phyloP scores from a whole-genome alignment of 2,329 filamentous ascomycete genomes.

The Emmonsia crescens region DNA sequence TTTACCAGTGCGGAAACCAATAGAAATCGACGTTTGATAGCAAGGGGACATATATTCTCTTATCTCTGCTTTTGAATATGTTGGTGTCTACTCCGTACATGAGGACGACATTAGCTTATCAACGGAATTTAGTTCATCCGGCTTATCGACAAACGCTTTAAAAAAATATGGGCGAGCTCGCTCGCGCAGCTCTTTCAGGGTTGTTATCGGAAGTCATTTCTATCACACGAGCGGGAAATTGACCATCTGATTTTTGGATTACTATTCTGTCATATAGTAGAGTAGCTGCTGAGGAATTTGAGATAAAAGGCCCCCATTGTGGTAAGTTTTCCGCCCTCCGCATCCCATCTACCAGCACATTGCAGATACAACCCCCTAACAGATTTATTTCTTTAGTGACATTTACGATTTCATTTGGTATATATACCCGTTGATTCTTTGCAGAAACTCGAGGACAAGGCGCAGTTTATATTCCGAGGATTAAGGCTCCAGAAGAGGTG shows the following conservation, averaged over 20 bases:
- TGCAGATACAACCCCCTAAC: neutral
- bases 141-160: neutral
- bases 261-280: neutral
- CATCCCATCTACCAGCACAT: neutral
- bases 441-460: neutral
- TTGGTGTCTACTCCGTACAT: too few relatives aligned
- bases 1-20: neutral
- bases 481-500: neutral
- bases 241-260: neutral
- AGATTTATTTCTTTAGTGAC: neutral
- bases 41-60: neutral
- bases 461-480: neutral
- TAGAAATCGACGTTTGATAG: neutral
- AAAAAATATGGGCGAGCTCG: neutral
- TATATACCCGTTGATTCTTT: neutral
- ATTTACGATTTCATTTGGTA: neutral
- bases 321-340: neutral
- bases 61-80: too few relatives aligned
- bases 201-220: too few relatives aligned
- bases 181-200: neutral
- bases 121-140: constrained; percentile 2
- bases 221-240: neutral
- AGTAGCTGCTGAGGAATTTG: neutral
- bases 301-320: neutral
- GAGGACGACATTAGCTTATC: neutral